Evolutionary conservation across 202 grass and related monocot genomes (phyloP), one percentile per base, ranked within the genome.

Genomic region (Bolboschoenoplectus hybrid): DNA sequence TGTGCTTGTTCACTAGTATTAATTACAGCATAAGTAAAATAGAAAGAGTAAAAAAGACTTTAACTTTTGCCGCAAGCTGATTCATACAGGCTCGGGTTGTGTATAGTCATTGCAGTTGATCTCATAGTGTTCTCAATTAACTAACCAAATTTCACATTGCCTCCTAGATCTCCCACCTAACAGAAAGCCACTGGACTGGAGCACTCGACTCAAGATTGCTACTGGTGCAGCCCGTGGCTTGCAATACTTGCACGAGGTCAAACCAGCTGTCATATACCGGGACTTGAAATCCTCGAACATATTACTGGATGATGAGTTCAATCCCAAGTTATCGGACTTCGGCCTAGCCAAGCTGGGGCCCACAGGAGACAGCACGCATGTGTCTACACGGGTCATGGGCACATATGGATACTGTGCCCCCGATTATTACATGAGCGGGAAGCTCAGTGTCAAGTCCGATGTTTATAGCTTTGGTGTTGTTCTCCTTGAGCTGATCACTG

Each of bases 281-380:
- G 89, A 94, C 88, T 71, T 92, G 19, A 94, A 94, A 83, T 87
- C 93, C 2, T 82, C 93, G 26, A 94, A 94, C 86, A 94, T 94
- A 63, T 76, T 94, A 20, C 74, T 94, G 9, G 93, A 82, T 58
- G 43, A 89, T 11, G 87, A 92, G 26, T 87, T 94, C 51, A 90
- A 57, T 85, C 78, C 92, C n/a, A 90, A 90, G 84, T 81, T 94
- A 35, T 94, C 92, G 0, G 92, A 94, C 39, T 88, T 94, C 12
- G 92, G 92, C 26, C 88, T 94, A 13, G 90, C 92, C 58, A 87
- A 86, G 78, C 80, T 94, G 2, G 92, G 92, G 2, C 92, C 92
- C 51, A 86, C 86, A 17, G 90, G 90, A 11, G 90, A 94, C 13
- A 65, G 88, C 26, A 94, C 92, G 6, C 90, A 94, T 50, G 88